Evolutionary conservation across 2,329 filamentous ascomycete species (phyloP).

Genomic region (Verticillium zaregamsianum): DNA sequence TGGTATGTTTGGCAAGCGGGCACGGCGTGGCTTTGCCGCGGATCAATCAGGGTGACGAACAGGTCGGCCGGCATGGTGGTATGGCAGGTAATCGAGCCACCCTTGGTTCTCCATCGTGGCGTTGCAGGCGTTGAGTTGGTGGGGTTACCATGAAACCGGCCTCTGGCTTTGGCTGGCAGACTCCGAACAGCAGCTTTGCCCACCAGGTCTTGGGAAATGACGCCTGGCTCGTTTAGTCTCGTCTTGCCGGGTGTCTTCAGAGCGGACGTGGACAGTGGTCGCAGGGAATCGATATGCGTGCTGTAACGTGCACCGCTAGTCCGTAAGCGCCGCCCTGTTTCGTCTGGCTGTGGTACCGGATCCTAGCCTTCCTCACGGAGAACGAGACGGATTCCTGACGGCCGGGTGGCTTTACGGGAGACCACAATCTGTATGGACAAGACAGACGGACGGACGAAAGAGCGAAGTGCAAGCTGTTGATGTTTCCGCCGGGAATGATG

Average conservation of each 20-base stretch:
- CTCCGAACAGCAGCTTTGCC: background rate
- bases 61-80: background rate
- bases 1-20: background rate
- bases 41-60: background rate
- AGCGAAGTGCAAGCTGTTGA: background rate
- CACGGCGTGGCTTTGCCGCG: background rate
- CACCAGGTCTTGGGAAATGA: background rate
- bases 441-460: background rate
- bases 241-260: background rate
- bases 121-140: background rate
- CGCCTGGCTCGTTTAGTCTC: background rate
- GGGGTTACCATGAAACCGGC: background rate
- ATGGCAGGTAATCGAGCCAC: background rate
- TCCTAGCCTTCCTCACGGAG: background rate
- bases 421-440: background rate
- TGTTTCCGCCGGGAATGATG: background rate
- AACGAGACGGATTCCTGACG: background rate
- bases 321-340: background rate
- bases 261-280: background rate
- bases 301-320: background rate
- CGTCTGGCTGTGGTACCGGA: background rate
- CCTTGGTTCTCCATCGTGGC: background rate
- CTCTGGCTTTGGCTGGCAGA: background rate
- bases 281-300: background rate
- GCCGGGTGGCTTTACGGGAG: background rate